A percentile compares a stretch with the other conserved stretches of the same genome.
These are phyloP conservation scores for Cyclotella choctawhatcheeana DNA, from an alignment of 108 stramenopile genomes.

Conservation along the genomic window DNA sequence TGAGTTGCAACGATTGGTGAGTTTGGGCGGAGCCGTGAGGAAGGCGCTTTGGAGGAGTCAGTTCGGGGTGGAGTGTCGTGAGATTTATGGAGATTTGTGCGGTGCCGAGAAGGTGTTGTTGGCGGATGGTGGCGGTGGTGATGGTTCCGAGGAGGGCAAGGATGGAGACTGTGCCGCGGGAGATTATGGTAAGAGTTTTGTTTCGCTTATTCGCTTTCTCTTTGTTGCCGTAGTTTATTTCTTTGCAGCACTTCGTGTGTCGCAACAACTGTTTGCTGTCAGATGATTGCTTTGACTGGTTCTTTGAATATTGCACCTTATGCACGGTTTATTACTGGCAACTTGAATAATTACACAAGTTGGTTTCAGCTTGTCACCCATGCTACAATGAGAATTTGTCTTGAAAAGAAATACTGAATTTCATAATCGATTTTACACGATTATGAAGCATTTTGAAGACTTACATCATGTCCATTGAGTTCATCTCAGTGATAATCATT, in stretches of 20 bases:
- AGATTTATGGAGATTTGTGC: slow-evolving; percentile 71
- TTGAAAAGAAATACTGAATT: neutral
- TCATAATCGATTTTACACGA: no score
- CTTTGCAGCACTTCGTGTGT: no score
- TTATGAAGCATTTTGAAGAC: no score
- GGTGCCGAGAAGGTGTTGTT: slow-evolving; percentile 66
- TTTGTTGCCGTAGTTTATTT: no score
- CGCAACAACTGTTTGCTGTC: no score
- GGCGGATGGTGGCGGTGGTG: slow-evolving; percentile 4
- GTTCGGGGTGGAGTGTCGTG: slow-evolving; percentile 68
- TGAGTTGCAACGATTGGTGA: slow-evolving; percentile 66
- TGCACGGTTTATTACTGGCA: neutral
- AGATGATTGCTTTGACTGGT: no score
- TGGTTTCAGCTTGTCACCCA: slow-evolving; percentile 11
- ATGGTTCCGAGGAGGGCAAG: neutral
- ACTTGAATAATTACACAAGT: neutral
- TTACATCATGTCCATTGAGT: no score
- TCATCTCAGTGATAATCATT: no score
- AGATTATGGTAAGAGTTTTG: neutral
- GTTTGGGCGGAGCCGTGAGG: slow-evolving; percentile 52
- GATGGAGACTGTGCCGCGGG: neutral
- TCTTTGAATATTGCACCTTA: no score
- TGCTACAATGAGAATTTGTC: neutral
- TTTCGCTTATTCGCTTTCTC: no score
- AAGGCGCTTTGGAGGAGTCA: slow-evolving; percentile 46